Evolutionary conservation across 306 rosid genomes (phyloP), one percentile per base, ranked within the genome.

Genomic region (Mimosa bimucronata): DNA sequence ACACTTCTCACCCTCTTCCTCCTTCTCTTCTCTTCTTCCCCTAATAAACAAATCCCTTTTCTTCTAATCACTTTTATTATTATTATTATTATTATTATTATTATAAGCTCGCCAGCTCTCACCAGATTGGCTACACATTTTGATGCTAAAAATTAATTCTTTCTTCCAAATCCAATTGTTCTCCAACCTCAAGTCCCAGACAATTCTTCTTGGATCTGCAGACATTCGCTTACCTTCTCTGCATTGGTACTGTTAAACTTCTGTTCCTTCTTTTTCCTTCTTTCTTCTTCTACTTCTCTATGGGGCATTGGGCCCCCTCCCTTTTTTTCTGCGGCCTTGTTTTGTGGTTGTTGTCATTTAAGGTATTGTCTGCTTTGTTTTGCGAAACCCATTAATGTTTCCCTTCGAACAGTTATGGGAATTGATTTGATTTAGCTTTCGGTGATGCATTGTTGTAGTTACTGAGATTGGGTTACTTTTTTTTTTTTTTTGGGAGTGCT

Each of bases 111-210:
- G 83, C 79, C 84, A 85, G 86, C 86, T 82, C 83, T 55, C 77
- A 75, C 84, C 82, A 73, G 89, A 85, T 85, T 88, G 88, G 86
- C 75, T 77, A 30, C 81, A 66, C 86, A 73, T 66, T 86, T 81
- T 70, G 70, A 65, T 73, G 77, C 46, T 77, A 16, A 5, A 5
- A 65, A 37, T 77, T 87, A 73, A 72, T 74, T 57, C 61, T 78
- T 75, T 86, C 84, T 55, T 72, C 75, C 91, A 79, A 74, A 48
- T 72, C 75, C 91, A 79, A 74, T 87, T 73, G 79, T 79, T 76
- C 58, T 81, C 28, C 25, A 4, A 16, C 38, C 15, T 66, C 46
- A 50, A 80, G 46, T 64, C 80, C 5, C 21, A 28, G 62, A 70
- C 83, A 71, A 77, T 82, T 73, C 83, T n/a, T 74, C 78, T 88